Evolutionary conservation across 2,329 filamentous ascomycete genomes (phyloP), one percentile per base, ranked within the genome.

Genomic region (Aspergillus luchuensis): DNA sequence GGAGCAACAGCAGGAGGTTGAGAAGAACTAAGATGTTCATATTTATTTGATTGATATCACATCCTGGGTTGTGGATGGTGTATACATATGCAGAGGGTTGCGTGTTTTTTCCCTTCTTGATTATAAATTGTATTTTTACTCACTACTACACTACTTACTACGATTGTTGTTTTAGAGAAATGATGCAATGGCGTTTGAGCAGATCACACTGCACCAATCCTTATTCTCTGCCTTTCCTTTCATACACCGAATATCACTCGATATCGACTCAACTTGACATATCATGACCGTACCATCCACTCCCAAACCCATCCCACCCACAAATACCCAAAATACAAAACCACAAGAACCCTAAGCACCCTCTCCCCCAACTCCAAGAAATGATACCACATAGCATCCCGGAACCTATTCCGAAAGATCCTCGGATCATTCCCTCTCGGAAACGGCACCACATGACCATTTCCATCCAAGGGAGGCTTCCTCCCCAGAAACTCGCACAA

Each of bases 401-500:
- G 11, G 11, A 36, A 36, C 33, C 33, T 13, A 15, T 36, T 36
- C 5, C 33, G 33, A 2, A 36, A 36, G 11, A 6, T 36, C 33
- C 33, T 11, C 11, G 33, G 33, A 36, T 76, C 72, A 61, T 79
- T 78, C 7, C 66, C 55, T 21, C 66, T 62, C 2, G 76, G 73
- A 64, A 80, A 80, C 2, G 72, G 62, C 39, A 67, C 66, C 17
- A 70, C 59, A 1, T 15, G 2, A 0, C 33, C 11, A 13, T 36
- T 13, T 4, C 5, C 10, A 36, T 36, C 11, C 33, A 36, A 36
- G 33, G 78, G 77, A 3, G 76, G 6, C 72, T 65, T 65, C 38
- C 74, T 76, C 0, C 69, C 74, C 43, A 80, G 54, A 53, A 81
- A 80, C 58, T 72, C 62, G 63, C 80, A 82, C 23, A 83, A 67